phyloP scores from a whole-genome alignment of 805 yeast genomes.

The Kuraishia capsulata region DNA sequence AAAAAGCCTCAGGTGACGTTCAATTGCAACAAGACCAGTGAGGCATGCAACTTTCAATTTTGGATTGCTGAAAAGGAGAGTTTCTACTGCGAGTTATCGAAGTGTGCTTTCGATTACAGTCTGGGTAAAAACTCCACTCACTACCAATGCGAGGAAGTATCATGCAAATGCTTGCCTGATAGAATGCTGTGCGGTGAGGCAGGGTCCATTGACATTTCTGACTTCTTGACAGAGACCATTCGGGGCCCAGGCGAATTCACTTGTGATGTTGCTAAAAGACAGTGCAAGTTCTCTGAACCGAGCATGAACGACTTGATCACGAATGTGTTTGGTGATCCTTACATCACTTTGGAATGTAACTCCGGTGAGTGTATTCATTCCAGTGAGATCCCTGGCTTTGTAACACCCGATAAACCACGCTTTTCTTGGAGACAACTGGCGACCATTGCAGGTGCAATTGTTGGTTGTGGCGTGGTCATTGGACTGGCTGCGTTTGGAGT shows the following conservation, averaged over 20 bases:
- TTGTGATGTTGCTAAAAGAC: constrained; percentile 55
- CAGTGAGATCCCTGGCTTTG: constrained; percentile 89
- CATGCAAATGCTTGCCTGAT: constrained; percentile 89
- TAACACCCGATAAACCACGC: constrained; percentile 45
- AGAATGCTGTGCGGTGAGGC: constrained; percentile 89
- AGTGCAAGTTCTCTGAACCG: constrained; percentile 86
- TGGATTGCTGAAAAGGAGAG: constrained; percentile 92
- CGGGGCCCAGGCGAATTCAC: constrained; percentile 88
- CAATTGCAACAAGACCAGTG: constrained; percentile 64
- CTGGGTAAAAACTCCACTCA: constrained; percentile 55
- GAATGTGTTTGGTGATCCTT: constrained; percentile 91
- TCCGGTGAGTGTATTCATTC: constrained; percentile 91
- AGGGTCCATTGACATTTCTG: constrained; percentile 92
- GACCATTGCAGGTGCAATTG: constrained; percentile 32
- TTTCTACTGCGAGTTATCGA: constrained; percentile 75
- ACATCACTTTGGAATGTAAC: constrained; percentile 69
- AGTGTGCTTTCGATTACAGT: constrained; percentile 67
- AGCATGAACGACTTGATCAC: constrained; percentile 88
- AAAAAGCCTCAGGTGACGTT: constrained; percentile 87
- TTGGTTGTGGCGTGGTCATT: constrained; percentile 31
- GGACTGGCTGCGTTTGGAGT: constrained; percentile 37
- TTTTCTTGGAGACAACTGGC: constrained; percentile 38
- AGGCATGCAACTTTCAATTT: constrained; percentile 79
- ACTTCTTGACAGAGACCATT: constrained; percentile 83
- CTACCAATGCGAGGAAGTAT: constrained; percentile 67